Base-by-base conservation (phyloP, 176 grass and related monocot genomes). In the Oryza coarctata region DNA sequence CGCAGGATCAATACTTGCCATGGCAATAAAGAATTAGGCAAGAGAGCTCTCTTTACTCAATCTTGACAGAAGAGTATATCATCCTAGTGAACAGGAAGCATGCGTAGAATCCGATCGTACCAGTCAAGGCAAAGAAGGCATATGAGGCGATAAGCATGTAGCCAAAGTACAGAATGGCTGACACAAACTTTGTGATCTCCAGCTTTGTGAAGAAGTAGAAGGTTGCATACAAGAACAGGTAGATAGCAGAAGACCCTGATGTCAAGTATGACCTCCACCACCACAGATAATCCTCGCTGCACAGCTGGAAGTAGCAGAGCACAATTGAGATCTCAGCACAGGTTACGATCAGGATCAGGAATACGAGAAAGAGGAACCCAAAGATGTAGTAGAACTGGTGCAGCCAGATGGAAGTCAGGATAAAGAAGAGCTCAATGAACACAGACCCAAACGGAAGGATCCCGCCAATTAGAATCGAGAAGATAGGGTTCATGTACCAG, bases 181-280 rank as follows among this genome's bases (percentile, higher is more conserved):
- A 97, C 66, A 91, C 91, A 13, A 90, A 71, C 81, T 93, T 97
- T 25, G 94, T 97, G 65, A 97, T 97, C 77, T 97, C 91, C 34
- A 97, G 91, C 88, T 97, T 97, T 44, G 94, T 97, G 63, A 93
- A 93, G 86, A 97, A 97, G 68, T 97, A 97, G 75, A 97, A 97
- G 73, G 86, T 86, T 2, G 94, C 88, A 50, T 97, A 97, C 9
- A 93, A 82, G 82, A 97, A 97, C 68, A 97, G 88, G 29, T 97
- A 97, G 45, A 97, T 69, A 80, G 94, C 94, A 75, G 94, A 97
- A 70, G 94, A 97, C n/a, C 94, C 94, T 0, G 94, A 91, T 55
- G 94, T 97, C 60, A 97, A 44, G 71, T 97, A 97, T 20, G 94
- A 93, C 40, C 94, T 84, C 94, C 94, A 97, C 94, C 94, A 97